These are phyloP conservation scores for Trichophyton verrucosum DNA, from an alignment of 2,329 filamentous ascomycete genomes.

Conservation along the genomic window DNA sequence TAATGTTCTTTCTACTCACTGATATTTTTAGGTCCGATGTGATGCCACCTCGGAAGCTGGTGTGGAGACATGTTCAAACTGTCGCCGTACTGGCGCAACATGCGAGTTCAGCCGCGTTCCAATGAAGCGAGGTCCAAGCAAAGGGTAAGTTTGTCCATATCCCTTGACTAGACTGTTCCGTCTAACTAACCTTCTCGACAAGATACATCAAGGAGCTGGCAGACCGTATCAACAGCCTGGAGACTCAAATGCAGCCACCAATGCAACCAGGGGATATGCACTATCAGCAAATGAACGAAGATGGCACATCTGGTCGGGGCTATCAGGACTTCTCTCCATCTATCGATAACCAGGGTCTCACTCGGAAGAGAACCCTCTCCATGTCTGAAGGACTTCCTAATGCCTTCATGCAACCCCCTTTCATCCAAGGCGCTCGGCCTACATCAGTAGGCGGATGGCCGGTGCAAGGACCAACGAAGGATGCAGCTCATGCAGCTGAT, in stretches of 20 bases:
- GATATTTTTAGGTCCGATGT: conserved; percentile 53
- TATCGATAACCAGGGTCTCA: conserved; percentile 29
- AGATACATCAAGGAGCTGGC: conserved; percentile 88
- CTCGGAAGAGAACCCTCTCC: conserved; percentile 39
- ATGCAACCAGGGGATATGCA: conserved; percentile 23
- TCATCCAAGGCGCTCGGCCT: conserved; percentile 15
- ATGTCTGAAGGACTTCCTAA: conserved; percentile 36
- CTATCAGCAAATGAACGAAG: conserved; percentile 33
- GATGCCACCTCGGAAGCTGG: conserved; percentile 65
- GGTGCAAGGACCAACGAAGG: conserved; percentile 20
- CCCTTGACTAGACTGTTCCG: conserved; percentile 9
- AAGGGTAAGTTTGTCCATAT: conserved; percentile 47
- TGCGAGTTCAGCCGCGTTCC: conserved; percentile 81
- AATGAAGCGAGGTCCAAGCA: conserved; percentile 78
- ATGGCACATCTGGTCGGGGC: conserved; percentile 24
- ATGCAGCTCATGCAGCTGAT: conserved; percentile 13
- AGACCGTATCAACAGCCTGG: conserved; percentile 69
- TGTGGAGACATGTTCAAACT: conserved; percentile 67
- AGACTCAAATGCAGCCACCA: conserved; percentile 53
- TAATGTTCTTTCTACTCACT: conserved; percentile 6
- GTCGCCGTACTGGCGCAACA: conserved; percentile 58
- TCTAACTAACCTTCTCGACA: too few species aligned
- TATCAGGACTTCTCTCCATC: conserved; percentile 45
- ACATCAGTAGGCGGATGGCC: conserved; percentile 19
- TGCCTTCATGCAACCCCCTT: conserved; percentile 30